A percentile compares a stretch with the other conserved stretches of the same genome.
Conservation (phyloP, 345 rosid species). For the Sisymbrium altissimum region DNA sequence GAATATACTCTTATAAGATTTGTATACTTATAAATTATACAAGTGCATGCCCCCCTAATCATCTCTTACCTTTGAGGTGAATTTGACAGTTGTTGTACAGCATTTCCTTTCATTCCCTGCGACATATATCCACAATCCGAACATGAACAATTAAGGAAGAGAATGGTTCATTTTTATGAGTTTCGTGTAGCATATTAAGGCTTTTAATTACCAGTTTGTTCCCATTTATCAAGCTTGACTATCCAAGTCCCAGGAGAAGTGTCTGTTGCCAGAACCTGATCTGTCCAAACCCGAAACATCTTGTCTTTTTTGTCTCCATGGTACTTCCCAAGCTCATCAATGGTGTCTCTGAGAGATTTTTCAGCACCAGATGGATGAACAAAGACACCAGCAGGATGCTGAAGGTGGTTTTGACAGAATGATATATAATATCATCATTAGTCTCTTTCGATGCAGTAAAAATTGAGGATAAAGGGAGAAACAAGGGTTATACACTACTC, state of each 20-base stretch:
- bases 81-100: slow-evolving; percentile 50
- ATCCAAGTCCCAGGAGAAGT: slow-evolving; percentile 61
- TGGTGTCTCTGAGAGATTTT: slow-evolving; percentile 51
- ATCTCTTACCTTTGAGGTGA: slow-evolving; percentile 48
- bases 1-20: neutral
- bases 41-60: neutral
- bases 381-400: slow-evolving; percentile 56
- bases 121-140: slow-evolving; percentile 7
- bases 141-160: neutral
- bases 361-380: slow-evolving; percentile 77
- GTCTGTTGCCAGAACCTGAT: slow-evolving; percentile 51
- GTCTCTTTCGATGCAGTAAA: neutral
- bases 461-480: neutral
- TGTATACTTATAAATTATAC: neutral
- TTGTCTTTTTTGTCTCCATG: slow-evolving; percentile 75
- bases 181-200: neutral
- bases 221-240: slow-evolving; percentile 76
- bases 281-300: slow-evolving; percentile 75
- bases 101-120: slow-evolving; percentile 60
- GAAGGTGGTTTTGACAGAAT: slow-evolving; percentile 11
- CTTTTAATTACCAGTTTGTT: slow-evolving; percentile 52
- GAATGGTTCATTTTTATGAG: neutral
- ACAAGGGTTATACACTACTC: slow-evolving; percentile 30
- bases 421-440: neutral
- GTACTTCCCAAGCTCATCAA: slow-evolving; percentile 46